Percentiles rank a stretch among this genome's conserved stretches.
These are phyloP conservation scores for Cicer bijugum DNA, from an alignment of 306 rosid genomes.

Conservation along the genomic window DNA sequence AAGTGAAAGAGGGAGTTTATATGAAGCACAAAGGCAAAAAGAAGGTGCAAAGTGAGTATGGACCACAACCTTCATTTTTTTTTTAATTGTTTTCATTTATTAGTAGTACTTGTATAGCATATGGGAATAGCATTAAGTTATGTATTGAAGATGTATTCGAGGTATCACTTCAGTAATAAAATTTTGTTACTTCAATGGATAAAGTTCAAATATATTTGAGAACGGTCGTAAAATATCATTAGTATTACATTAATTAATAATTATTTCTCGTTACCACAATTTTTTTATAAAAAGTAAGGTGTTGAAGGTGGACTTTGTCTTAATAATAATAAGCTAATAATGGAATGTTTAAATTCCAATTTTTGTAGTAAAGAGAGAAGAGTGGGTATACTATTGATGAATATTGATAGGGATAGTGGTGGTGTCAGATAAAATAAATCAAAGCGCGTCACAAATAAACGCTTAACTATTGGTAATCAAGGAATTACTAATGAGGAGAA, in stretches of 20 bases:
- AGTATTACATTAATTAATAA: too few species aligned
- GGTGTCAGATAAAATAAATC: conserved; percentile 29
- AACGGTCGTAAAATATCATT: too few species aligned
- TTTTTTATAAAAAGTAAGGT: background rate
- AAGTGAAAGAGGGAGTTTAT: conserved; percentile 46
- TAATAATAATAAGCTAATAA: conserved; percentile 40
- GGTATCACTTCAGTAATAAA: too few species aligned
- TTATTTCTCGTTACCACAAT: too few species aligned
- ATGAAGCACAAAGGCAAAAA: conserved; percentile 50
- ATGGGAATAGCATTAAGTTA: conserved; percentile 23
- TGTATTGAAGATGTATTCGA: too few species aligned
- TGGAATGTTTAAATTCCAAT: conserved; percentile 45
- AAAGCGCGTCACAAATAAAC: conserved; percentile 30
- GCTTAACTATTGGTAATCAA: conserved; percentile 40
- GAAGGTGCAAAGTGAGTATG: conserved; percentile 53
- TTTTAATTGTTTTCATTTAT: conserved; percentile 45
- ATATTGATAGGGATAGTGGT: conserved; percentile 46
- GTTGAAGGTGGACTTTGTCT: conserved; percentile 40
- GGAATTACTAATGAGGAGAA: conserved; percentile 40
- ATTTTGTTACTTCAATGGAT: too few species aligned
- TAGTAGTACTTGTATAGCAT: conserved; percentile 11
- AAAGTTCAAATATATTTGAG: too few species aligned
- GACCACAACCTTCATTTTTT: conserved; percentile 61
- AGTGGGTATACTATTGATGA: conserved; percentile 42
- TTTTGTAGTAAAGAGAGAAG: conserved; percentile 29